These are phyloP conservation scores for Mollisia scopiformis DNA, from an alignment of 2,329 filamentous ascomycete genomes.

Conservation along the genomic window DNA sequence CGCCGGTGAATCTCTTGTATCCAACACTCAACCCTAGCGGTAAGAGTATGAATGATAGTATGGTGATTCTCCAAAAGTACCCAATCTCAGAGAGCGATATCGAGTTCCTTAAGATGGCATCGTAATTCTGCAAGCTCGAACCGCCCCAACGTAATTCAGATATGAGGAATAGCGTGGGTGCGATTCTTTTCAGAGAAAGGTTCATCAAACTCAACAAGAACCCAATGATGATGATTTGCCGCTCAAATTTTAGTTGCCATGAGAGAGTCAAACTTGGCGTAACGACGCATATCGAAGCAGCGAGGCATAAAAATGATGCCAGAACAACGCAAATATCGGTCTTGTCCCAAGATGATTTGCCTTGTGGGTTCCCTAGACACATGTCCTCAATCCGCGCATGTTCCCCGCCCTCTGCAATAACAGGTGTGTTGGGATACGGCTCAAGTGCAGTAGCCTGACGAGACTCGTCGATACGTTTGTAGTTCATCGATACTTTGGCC, in stretches of 20 bases:
- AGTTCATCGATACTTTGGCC: too few species aligned
- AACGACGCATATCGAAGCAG: not conserved
- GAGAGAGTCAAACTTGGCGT: not conserved
- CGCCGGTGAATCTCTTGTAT: constrained; percentile 4
- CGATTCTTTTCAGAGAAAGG: not conserved
- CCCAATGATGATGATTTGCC: constrained; percentile 5
- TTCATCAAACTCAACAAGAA: constrained; percentile 9
- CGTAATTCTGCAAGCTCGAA: not conserved
- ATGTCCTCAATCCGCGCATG: too few species aligned
- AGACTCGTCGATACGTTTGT: too few species aligned
- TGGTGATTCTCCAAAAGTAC: not conserved
- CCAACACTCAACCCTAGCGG: not conserved
- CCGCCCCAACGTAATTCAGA: not conserved
- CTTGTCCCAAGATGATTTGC: not conserved
- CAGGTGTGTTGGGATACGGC: too few species aligned
- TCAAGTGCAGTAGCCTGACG: too few species aligned
- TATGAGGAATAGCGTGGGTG: not conserved
- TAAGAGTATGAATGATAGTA: not conserved
- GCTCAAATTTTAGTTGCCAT: not conserved
- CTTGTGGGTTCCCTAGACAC: not conserved
- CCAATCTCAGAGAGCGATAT: not conserved
- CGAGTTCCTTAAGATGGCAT: not conserved
- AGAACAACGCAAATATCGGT: not conserved
- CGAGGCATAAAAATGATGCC: not conserved
- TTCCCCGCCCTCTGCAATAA: too few species aligned